Evolutionary conservation across 805 yeast genomes (phyloP), one percentile per base, ranked within the genome.

Genomic region (Candida namnaoensis): DNA sequence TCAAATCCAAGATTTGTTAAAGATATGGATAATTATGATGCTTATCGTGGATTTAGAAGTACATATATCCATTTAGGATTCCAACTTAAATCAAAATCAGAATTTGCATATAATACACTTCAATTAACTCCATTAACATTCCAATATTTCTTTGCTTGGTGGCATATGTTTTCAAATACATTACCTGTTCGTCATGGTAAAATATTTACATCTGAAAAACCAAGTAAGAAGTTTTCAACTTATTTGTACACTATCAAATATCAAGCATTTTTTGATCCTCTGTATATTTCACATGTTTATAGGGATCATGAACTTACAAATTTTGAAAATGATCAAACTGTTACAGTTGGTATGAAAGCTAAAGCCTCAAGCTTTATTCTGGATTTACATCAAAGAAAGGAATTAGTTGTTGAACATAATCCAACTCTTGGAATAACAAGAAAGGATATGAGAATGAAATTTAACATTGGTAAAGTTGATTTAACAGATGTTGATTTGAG

Each of bases 231-330:
- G 58, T 83, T 90, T 53, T 84, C 95, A 0, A 72, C 75, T 39
- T 85, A 82, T 57, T 64, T 90, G 35, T 76, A 69, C 49, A 81
- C 96, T 2, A 82, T 88, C 46, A 86, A 90, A 53, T 91, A 87
- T 56, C 80, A 76, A 47, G 80, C 95, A 35, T 72, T 74, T 41
- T 63, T 91, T 38, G 69, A 77, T 26, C 90, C 95, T 1, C 64
- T 93, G 14, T 86, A 77, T 48, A 64, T 91, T 11, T 69, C 91
- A 1, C 95, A 90, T 58, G 69, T 80, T 23, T 82, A 83, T 53
- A 69, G 80, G 28, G 79, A 75, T 44, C 66, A 71, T 26, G 62
- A 65, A 9, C 47, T 51, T 12, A 62, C 58, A n/a, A 53, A 55
- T n/a, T 59, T 64, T 3, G 69, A 70, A 10, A 67, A 69, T 32